phyloP scores from a whole-genome alignment of 208 protist genomes.

The Porcisia hertigi region DNA sequence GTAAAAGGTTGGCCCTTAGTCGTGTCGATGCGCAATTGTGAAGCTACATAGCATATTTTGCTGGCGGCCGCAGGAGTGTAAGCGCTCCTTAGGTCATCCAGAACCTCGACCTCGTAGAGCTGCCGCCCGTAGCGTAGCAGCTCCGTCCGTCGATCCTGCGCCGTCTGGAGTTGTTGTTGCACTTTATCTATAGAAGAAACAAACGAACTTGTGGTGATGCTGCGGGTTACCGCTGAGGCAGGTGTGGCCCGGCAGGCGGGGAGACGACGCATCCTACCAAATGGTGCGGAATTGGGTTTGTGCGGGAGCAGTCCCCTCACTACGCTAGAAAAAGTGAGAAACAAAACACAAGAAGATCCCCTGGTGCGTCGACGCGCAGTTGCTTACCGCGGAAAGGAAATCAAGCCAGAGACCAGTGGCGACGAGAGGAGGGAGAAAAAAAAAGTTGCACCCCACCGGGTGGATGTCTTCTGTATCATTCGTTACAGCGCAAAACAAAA shows the following conservation, averaged over 20 bases:
- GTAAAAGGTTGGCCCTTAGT: slow-evolving; percentile 62
- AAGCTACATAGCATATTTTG: slow-evolving; percentile 69
- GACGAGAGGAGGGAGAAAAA: slow-evolving; percentile 2
- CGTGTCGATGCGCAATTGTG: slow-evolving; percentile 73
- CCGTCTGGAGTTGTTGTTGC: slow-evolving; percentile 70
- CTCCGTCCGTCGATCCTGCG: slow-evolving; percentile 54
- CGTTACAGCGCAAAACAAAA: not conserved
- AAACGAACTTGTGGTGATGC: slow-evolving; percentile 66
- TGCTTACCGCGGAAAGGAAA: too few species aligned
- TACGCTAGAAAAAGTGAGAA: too few species aligned
- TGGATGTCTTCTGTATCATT: not conserved
- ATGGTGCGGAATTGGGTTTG: not conserved
- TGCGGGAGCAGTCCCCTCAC: not conserved
- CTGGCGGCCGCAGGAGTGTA: slow-evolving; percentile 62
- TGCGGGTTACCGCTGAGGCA: slow-evolving; percentile 12
- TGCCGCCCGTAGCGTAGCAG: slow-evolving; percentile 75
- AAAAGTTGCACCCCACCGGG: not conserved
- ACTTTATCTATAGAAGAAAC: slow-evolving; percentile 66
- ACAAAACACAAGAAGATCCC: not conserved
- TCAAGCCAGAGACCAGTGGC: not conserved
- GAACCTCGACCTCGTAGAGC: slow-evolving; percentile 78
- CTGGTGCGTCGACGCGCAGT: not conserved
- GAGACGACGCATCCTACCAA: slow-evolving; percentile 25
- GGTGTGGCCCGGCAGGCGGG: slow-evolving; percentile 10
- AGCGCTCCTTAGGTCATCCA: slow-evolving; percentile 62